These are phyloP conservation scores for Talaromyces sp. DNA, from an alignment of 2,329 filamentous ascomycete species.

Conservation along the genomic window DNA sequence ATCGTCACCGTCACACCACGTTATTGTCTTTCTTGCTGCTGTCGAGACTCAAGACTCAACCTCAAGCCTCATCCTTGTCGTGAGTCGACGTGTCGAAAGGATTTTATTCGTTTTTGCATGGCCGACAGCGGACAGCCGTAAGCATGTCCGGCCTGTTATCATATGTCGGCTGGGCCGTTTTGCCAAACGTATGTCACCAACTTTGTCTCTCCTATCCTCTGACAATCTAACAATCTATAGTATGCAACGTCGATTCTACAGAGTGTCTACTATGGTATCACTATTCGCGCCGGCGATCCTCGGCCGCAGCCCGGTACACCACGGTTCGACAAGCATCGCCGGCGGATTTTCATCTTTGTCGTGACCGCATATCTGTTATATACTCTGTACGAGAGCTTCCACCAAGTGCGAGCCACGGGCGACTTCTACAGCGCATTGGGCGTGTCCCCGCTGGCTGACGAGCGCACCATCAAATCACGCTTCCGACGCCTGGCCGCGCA, in stretches of 20 bases:
- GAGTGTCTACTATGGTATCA: conserved; percentile 76
- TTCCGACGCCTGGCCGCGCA: conserved; percentile 69
- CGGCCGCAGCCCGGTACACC: conserved; percentile 64
- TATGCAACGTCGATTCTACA: conserved; percentile 74
- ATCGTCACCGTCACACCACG: too few species aligned
- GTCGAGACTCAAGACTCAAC: too few species aligned
- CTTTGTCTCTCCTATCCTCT: not conserved
- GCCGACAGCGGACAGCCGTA: not conserved
- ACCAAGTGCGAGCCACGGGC: conserved; percentile 63
- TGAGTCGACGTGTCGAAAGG: too few species aligned
- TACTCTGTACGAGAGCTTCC: conserved; percentile 88
- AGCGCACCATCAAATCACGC: conserved; percentile 73
- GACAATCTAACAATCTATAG: conserved; percentile 40
- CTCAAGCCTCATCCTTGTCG: not conserved
- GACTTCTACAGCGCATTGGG: conserved; percentile 77
- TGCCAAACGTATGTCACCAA: conserved; percentile 51
- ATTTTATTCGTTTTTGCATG: not conserved
- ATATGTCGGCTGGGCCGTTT: conserved; percentile 56
- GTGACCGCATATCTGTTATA: conserved; percentile 80
- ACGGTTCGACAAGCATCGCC: conserved; percentile 67
- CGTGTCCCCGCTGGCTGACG: conserved; percentile 62
- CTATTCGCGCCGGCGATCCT: conserved; percentile 82
- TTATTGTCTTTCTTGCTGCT: too few species aligned
- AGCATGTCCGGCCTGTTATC: conserved; percentile 46
- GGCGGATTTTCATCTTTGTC: conserved; percentile 76